Evolutionary conservation across 495 filamentous ascomycete genomes (phyloP), one percentile per base, ranked within the genome.

Genomic region (Aspergillus leporis): DNA sequence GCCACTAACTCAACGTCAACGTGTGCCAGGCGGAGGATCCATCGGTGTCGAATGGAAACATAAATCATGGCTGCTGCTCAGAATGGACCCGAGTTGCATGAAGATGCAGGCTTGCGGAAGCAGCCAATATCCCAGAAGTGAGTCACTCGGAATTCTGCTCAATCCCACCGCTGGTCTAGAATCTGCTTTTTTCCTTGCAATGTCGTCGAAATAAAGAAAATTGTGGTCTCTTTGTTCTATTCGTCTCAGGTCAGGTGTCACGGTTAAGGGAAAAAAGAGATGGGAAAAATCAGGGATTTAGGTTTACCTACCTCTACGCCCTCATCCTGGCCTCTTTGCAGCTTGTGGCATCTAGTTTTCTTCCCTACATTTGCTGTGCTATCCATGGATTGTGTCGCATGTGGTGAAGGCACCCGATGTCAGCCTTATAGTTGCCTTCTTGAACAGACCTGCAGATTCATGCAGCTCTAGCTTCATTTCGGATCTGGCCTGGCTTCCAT

Each of bases 31-130:
- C 51, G 66, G 56, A 61, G 64, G 59, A 52, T 45, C 53, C 58
- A 55, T 45, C 23, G 64, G 43, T 58, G 53, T 74, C 75, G 71
- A 58, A 81, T 81, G 78, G 76, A 73, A 28, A 78, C 64, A 59
- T 62, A 59, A 64, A 63, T 68, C 67, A 79, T 79, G 76, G 75
- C 78, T 68, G 69, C 74, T 73, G 64, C 75, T 70, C 75, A 77
- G 63, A 76, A 73, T 66, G 75, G 73, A 68, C 70, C 74, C 68
- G 80, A 80, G 65, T 75, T 77, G 68, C 74, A 80, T 63, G 74
- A 74, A 45, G 78, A 82, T 43, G 73, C 79, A 32, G 81, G 83
- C 62, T 78, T 84, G 43, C 58, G 56, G 70, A 79, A 80, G 67
- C 77, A 80, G 65, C 74, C 78, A 59, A 75, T 76, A 66, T 59